Evolutionary conservation across 208 protist genomes (phyloP), one percentile per base, ranked within the genome.

Genomic region (Leishmania mexicana): DNA sequence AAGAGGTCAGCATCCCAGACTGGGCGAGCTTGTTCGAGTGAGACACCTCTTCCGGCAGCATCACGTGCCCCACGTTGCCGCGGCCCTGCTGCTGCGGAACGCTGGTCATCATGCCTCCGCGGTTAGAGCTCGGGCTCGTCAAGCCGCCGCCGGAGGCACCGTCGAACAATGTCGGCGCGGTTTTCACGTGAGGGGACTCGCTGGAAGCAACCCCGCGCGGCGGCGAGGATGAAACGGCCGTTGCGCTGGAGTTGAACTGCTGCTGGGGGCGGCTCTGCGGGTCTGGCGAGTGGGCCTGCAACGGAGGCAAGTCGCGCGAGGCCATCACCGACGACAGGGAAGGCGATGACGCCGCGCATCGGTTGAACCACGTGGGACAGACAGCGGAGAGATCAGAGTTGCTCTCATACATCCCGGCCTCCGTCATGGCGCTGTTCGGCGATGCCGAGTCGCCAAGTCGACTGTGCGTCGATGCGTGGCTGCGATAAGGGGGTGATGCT

Each of bases 221-320:
- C 3, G 73, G 62, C 31, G 35, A 57, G 51, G 17, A 62, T 21
- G 51, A 76, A 8, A 38, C 28, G 3, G 73, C 68, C 0, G 35
- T 51, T 58, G 73, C 53, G 51, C 45, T 42, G 35, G 73, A 76
- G 51, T 76, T 24, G 31, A 45, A 24, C 45, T 53, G 75, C 58
- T 40, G 75, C 58, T 7, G 24, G 21, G 58, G 38, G 28, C 58
- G 40, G 28, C 68, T n/a, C 53, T 49, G 31, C 15, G 19, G 42
- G 38, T 79, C 75, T 40, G 60, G 75, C n/a, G 75, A 79, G 40
- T 79, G 75, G 13, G 75, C 17, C 35, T 65, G 38, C 8, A 40
- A 71, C 42, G 28, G 53, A 47, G 75, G 42, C 54, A 54, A 11
- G 24, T 42, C 17, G 53, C 49, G 73, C 4, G 53, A 47, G 17